Evolutionary conservation across 129 eudicot species (phyloP), one percentile per base, ranked within the genome.

Genomic region (Scalesia atractyloides): DNA sequence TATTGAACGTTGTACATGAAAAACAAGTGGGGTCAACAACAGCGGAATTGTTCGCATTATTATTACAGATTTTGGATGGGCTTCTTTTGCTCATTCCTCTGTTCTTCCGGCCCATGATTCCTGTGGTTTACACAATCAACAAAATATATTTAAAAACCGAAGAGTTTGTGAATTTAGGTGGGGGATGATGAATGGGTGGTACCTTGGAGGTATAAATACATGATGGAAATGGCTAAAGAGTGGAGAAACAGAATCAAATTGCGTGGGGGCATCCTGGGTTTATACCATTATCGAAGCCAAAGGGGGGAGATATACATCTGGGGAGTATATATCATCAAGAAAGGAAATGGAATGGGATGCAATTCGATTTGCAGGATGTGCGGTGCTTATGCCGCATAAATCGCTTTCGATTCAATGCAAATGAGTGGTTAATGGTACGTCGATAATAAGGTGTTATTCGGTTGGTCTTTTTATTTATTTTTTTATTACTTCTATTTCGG

Each of bases 1-100:
- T 85, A 44, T 85, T 85, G 73, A 85, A 85, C 15, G 89, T 85
- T 37, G 89, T 82, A 26, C 86, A 85, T 7, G 89, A 85, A 61
- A 85, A 79, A 47, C 82, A 84, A 60, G 82, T 22, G 10, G 91
- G 88, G 82, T 93, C 95, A 17, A 73, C 78, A 56, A 83, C 68
- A 22, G 90, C 48, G 16, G 92, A 37, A 39, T 39, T 39, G 9
- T 39, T n/a, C n/a, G n/a, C n/a, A n/a, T n/a, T n/a, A n/a, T n/a
- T n/a, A n/a, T n/a, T 39, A 39, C 88, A 88, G 22, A 83, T 82
- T 76, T 83, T 82, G 0, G 89, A 82, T 3, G 84, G 69, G 77
- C 83, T 79, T 73, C 88, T 76, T 57, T 78, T 86, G 51, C 60
- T 41, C 44, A 82, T 69, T 34, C 76, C 80, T 48, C 73, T 80